Conservation (phyloP, 139 green algal genomes). For the Chlorella ohadii region DNA sequence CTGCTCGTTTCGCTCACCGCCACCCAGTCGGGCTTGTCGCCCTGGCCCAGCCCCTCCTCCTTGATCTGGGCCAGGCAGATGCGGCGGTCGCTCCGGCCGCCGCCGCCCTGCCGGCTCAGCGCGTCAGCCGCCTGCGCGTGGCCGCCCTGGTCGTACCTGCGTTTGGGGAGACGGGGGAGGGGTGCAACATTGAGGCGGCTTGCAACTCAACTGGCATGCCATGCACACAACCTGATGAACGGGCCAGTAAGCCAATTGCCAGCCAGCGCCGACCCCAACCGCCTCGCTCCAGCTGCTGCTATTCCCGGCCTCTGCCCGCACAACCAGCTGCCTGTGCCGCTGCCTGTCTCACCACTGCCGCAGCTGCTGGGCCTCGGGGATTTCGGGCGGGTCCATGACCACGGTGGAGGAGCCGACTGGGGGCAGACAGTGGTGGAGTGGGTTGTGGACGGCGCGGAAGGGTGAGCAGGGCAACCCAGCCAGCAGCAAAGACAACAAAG, state of each 20-base stretch:
- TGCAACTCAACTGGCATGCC: too few species aligned
- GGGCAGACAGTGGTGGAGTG: too few species aligned
- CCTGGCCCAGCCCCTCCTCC: slow-evolving; percentile 81
- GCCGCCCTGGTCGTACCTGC: slow-evolving; percentile 66
- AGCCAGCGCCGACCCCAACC: too few species aligned
- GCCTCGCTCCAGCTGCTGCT: too few species aligned
- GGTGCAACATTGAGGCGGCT: background rate
- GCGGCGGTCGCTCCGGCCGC: slow-evolving; percentile 66
- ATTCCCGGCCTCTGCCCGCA: too few species aligned
- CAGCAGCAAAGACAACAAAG: too few species aligned
- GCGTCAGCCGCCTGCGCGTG: slow-evolving; percentile 33
- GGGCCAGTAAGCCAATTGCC: too few species aligned
- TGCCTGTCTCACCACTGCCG: slow-evolving; percentile 62
- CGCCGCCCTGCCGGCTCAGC: slow-evolving; percentile 58
- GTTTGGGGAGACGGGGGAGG: background rate
- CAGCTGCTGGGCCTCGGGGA: slow-evolving; percentile 67
- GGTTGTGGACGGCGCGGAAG: too few species aligned
- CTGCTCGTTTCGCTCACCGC: slow-evolving; percentile 38
- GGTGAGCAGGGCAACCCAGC: too few species aligned
- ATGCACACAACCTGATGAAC: background rate
- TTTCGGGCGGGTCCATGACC: slow-evolving; percentile 76
- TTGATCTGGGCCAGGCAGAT: slow-evolving; percentile 77
- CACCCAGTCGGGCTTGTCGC: slow-evolving; percentile 75
- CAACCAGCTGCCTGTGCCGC: too few species aligned
- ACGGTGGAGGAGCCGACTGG: slow-evolving; percentile 74